Base-by-base conservation (phyloP, 2,329 filamentous ascomycete species). In the Fusarium buxicola region DNA sequence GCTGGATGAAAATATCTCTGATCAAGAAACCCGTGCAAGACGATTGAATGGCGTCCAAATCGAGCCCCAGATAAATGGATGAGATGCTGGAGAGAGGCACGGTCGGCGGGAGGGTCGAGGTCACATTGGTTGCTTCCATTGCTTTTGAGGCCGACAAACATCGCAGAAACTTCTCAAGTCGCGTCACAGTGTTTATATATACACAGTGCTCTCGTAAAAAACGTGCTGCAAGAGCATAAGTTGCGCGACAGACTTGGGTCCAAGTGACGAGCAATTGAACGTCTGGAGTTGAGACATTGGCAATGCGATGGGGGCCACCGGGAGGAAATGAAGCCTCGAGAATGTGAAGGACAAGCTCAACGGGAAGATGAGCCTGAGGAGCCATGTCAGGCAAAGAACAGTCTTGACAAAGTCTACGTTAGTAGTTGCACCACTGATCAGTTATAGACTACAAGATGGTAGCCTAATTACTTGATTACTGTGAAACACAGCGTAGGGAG, bases 271-370 rank as follows among this genome's bases (percentile, higher is more conserved):
- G 50, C 10, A 53, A 36, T 13, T 67, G 64, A 9, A 40, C 40
- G 7, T 62, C 34, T 2, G 53, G 11, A 3, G 48, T 45, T 36
- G 53, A 39, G 11, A 61, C 25, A 16, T 59, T 28, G 3, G 52
- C n/a, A 15, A 65, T 55, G 9, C 50, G 32, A 34, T 55, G 28
- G 10, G 64, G 57, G 0, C 45, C 25, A 10, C 63, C 57, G 1
- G 40, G 18, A 7, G 60, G 57, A 5, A 59, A 36, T 1, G 53
- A 45, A 6, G 30, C 11, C 9, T 67, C 52, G 2, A 67, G 38
- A 9, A 67, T 31, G 4, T 55, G 53, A 2, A 67, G 47, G 18
- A 65, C 52, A 7, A 67, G 53, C 10, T 67, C 64, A 1, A 67
- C 12, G 7, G 64, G 64, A 1, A 67, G 9, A 8, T 48, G 12